Base-by-base conservation (phyloP, 768 basidiomycete species). In the Coprinellus aureogranulatus region DNA sequence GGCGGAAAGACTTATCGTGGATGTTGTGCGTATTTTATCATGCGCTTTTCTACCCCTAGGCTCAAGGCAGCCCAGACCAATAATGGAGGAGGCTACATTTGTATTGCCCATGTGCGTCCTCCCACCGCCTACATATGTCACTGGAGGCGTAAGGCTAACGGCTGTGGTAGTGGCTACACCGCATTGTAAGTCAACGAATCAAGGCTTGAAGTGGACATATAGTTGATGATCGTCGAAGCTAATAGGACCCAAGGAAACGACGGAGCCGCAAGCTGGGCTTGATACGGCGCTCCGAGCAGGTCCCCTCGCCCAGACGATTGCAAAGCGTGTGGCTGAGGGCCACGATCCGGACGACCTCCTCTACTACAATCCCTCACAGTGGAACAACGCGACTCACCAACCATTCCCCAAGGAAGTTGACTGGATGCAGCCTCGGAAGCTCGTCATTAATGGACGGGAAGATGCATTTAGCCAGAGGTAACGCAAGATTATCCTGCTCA, bases 51-150 rank as follows among this genome's bases (percentile, higher is more conserved):
- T n/a, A n/a, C n/a, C n/a, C n/a, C n/a, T n/a, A n/a, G 44, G 23
- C 55, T 41, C 11, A 39, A 41, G 50, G n/a, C 28, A 37, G 20
- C 40, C n/a, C 55, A 81, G 79, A 73, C 75, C 1, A 81, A 81
- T 60, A 82, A 81, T 54, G 81, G 79, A 47, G 79, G 81, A 60
- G 80, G 82, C 14, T 85, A 78, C 69, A 82, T 86, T 57, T 85
- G 84, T 65, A 74, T 82, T 41, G 82, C 84, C 11, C 81, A 84
- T 67, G 83, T 84, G 63, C 68, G 82, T 59, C 28, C 49, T 41
- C 55, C 18, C 22, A 16, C 27, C 25, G 14, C 10, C 26, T 40
- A n/a, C 51, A 20, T 12, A 44, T 22, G 30, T 23, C 34, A 34
- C 34, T 14, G 14, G 9, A 20, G 55, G 25, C 51, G 58, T 30